phyloP scores from a whole-genome alignment of 768 basidiomycete genomes.

The Xerocomus brunneocitrinus region DNA sequence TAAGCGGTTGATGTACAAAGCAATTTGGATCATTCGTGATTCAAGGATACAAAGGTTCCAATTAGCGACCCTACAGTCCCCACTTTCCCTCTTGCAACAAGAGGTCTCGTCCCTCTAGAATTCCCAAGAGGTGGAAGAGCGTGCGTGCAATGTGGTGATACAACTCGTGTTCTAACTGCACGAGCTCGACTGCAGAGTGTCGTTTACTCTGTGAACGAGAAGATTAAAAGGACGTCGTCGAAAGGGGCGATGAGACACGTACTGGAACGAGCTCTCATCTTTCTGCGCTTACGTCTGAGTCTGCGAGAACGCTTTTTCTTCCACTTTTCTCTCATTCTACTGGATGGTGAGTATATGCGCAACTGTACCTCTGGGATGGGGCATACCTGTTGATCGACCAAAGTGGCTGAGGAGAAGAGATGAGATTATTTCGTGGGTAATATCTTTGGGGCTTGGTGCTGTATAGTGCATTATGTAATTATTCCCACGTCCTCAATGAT shows the following conservation, averaged over 20 bases:
- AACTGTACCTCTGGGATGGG: not conserved
- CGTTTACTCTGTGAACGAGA: constrained; percentile 34
- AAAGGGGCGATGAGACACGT: constrained; percentile 31
- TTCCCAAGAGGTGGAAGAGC: constrained; percentile 24
- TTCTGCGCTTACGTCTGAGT: constrained; percentile 91
- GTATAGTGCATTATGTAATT: constrained; percentile 32
- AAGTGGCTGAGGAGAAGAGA: constrained; percentile 27
- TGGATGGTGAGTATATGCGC: not conserved
- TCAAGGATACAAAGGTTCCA: constrained; percentile 22
- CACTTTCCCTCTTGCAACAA: constrained; percentile 17
- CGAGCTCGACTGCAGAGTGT: constrained; percentile 25
- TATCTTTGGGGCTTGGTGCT: constrained; percentile 31
- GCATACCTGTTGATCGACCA: constrained; percentile 28
- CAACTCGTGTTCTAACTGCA: constrained; percentile 13
- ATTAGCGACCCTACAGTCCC: constrained; percentile 22
- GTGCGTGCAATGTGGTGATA: constrained; percentile 20
- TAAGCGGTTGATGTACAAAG: not conserved
- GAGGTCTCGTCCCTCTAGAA: constrained; percentile 18
- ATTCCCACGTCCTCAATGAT: constrained; percentile 14
- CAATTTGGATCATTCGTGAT: constrained; percentile 14
- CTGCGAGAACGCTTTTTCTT: constrained; percentile 94
- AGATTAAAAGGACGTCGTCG: not conserved
- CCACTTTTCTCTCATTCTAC: constrained; percentile 93
- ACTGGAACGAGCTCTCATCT: constrained; percentile 96
- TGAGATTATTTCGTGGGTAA: constrained; percentile 10